Conservation (phyloP, 441 rosid species). For the Melastoma candidum region DNA sequence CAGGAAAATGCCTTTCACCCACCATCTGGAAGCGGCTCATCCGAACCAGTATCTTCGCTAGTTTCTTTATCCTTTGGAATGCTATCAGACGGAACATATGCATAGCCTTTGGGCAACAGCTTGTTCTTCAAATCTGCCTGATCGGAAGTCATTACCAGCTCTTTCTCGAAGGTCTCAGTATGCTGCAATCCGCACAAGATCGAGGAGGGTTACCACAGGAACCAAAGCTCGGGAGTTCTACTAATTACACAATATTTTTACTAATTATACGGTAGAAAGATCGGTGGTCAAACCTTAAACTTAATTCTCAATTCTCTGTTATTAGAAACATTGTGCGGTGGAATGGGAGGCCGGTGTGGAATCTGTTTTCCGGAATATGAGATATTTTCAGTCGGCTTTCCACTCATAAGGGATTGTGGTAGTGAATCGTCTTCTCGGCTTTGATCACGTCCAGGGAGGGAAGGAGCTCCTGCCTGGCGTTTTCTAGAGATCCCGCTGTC, state of each 20-base stretch:
- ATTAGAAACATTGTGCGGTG: constrained; percentile 41
- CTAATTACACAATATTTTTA: no score
- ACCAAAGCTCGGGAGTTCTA: not conserved
- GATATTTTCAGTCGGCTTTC: constrained; percentile 38
- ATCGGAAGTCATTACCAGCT: constrained; percentile 96
- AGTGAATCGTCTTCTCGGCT: constrained; percentile 76
- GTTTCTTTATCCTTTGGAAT: constrained; percentile 71
- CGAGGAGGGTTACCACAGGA: constrained; percentile 1
- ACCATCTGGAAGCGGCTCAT: constrained; percentile 41
- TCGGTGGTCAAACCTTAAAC: constrained; percentile 12
- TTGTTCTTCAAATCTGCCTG: constrained; percentile 92
- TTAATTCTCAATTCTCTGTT: constrained; percentile 64
- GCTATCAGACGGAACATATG: constrained; percentile 80
- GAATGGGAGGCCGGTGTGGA: constrained; percentile 56
- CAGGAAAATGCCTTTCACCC: constrained; percentile 20
- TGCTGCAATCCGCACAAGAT: constrained; percentile 32
- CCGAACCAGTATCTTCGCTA: constrained; percentile 34
- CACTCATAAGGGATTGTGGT: constrained; percentile 39
- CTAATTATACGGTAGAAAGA: no score
- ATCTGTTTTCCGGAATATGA: constrained; percentile 67
- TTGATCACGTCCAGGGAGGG: constrained; percentile 45
- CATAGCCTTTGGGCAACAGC: constrained; percentile 88
- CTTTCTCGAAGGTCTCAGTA: constrained; percentile 76
- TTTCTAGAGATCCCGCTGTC: constrained; percentile 65
- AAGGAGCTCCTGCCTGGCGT: constrained; percentile 42